A percentile compares a stretch with the other conserved stretches of the same genome.
Conservation (phyloP, 2,329 filamentous ascomycete genomes). For the Aspergillaceae sp. region DNA sequence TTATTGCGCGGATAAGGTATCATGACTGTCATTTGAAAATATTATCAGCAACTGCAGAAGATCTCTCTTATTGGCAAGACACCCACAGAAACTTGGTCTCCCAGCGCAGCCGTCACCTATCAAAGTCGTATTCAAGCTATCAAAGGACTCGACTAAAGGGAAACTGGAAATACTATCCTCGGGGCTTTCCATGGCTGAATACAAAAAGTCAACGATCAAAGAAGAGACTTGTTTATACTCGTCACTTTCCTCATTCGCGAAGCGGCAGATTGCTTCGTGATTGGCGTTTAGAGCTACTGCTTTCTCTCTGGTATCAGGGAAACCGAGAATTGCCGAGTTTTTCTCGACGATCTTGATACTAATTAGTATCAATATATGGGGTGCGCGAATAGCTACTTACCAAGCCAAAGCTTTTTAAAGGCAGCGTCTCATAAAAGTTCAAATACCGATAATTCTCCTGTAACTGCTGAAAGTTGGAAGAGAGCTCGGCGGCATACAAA, state of each 20-base stretch:
- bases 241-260: constrained; percentile 7
- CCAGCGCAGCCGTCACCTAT: background rate
- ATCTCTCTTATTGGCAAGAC: background rate
- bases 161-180: background rate
- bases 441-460: constrained; percentile 7
- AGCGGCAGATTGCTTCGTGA: constrained; percentile 14
- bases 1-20: constrained; percentile 6
- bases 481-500: constrained; percentile 8
- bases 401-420: constrained; percentile 8
- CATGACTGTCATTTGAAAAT: constrained; percentile 2
- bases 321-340: constrained; percentile 12
- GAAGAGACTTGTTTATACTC: constrained; percentile 7
- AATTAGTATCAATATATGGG: too few relatives aligned
- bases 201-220: constrained; percentile 3
- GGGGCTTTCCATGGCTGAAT: constrained; percentile 1
- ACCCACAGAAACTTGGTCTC: background rate
- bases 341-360: constrained; percentile 12
- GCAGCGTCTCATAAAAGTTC: constrained; percentile 9
- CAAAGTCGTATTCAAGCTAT: background rate
- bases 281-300: constrained; percentile 10
- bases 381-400: background rate
- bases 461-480: constrained; percentile 8
- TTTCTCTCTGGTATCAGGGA: constrained; percentile 12
- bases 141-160: background rate
- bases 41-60: background rate